A percentile compares a stretch with the other conserved stretches of the same genome.
These are phyloP conservation scores for Avena sativa DNA, from an alignment of 176 grass and related monocot genomes.

Conservation along the genomic window DNA sequence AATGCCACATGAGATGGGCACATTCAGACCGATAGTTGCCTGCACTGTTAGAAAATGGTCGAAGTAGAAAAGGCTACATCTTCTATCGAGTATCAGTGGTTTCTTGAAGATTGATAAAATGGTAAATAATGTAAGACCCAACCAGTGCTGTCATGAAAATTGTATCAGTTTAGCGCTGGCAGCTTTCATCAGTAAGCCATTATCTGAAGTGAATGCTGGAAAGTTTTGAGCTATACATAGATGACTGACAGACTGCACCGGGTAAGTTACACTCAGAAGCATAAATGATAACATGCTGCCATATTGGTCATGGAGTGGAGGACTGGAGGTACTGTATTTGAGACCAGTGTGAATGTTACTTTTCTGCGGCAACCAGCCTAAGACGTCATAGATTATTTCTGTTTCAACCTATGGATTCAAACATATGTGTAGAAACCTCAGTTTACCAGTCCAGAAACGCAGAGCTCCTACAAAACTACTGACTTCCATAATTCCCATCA, in stretches of 20 bases:
- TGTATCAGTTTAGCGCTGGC: not conserved
- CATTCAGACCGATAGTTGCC: slow-evolving; percentile 63
- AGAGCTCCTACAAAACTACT: not conserved
- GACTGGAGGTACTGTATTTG: slow-evolving; percentile 11
- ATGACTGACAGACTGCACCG: not conserved
- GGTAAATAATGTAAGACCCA: not conserved
- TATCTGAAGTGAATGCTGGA: not conserved
- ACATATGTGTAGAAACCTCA: not conserved
- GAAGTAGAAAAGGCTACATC: slow-evolving; percentile 44
- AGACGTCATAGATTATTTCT: not conserved
- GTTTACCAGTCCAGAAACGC: not conserved
- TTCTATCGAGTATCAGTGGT: not conserved
- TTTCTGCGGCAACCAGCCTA: not conserved
- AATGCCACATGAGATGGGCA: slow-evolving; percentile 39
- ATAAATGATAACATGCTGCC: not conserved
- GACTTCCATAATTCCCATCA: not conserved
- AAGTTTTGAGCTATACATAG: not conserved
- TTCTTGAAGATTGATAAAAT: not conserved
- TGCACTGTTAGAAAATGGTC: slow-evolving; percentile 66
- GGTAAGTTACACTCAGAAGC: not conserved
- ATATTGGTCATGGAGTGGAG: slow-evolving; percentile 1
- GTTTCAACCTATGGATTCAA: slow-evolving; percentile 4
- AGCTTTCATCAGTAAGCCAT: not conserved
- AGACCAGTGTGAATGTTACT: not conserved
- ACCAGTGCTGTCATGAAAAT: not conserved